Evolutionary conservation across 1,284 basidiomycete species (phyloP).

Genomic region (Rhodotorula glutinis): DNA sequence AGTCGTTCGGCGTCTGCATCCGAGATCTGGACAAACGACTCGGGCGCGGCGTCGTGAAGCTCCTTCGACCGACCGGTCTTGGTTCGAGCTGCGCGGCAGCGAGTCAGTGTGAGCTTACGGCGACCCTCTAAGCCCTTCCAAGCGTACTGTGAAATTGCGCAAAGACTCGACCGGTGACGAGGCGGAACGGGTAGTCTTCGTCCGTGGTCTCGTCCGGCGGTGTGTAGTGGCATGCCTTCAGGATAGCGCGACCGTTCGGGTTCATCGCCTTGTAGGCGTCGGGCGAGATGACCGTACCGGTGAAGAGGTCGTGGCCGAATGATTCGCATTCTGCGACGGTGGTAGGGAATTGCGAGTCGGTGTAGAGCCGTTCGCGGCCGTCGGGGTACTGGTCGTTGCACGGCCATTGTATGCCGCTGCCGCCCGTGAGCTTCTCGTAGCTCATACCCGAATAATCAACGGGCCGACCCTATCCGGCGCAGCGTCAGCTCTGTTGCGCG

Average conservation of each 20-base stretch:
- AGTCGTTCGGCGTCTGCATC: slow-evolving; percentile 4
- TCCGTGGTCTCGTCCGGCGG: slow-evolving; percentile 7
- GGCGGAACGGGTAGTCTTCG: slow-evolving; percentile 11
- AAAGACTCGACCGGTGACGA: slow-evolving; percentile 6
- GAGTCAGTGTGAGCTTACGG: too few relatives aligned
- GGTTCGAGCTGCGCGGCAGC: background rate
- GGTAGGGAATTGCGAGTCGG: slow-evolving; percentile 9
- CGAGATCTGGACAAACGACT: slow-evolving; percentile 10
- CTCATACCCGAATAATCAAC: slow-evolving; percentile 8
- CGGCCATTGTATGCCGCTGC: slow-evolving; percentile 18
- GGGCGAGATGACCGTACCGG: slow-evolving; percentile 13
- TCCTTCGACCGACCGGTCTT: slow-evolving; percentile 11
- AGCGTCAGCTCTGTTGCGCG: background rate
- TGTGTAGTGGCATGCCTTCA: slow-evolving; percentile 12
- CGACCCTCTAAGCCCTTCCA: too few relatives aligned
- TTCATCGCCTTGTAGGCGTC: slow-evolving; percentile 12
- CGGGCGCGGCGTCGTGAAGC: slow-evolving; percentile 10
- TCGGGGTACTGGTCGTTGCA: slow-evolving; percentile 15
- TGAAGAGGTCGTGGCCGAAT: slow-evolving; percentile 20
- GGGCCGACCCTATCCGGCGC: slow-evolving; percentile 1
- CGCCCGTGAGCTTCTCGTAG: slow-evolving; percentile 17
- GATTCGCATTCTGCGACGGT: slow-evolving; percentile 5
- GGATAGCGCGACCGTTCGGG: slow-evolving; percentile 9
- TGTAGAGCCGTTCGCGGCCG: slow-evolving; percentile 17
- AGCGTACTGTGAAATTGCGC: background rate